phyloP scores from a whole-genome alignment of 805 yeast species.

The Candida sphagnicola region DNA sequence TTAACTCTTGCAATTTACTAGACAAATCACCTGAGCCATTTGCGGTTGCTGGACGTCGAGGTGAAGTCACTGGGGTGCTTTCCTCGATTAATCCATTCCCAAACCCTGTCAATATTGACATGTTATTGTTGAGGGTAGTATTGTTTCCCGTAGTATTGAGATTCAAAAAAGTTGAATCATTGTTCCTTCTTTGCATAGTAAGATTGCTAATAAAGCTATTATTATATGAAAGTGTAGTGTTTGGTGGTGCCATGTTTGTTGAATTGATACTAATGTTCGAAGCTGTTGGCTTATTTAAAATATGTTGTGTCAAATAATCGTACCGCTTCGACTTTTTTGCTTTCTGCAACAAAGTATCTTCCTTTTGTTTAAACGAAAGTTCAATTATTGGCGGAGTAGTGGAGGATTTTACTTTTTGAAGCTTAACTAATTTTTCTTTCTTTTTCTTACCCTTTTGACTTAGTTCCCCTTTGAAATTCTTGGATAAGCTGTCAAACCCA shows the following conservation, averaged over 20 bases:
- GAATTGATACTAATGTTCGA: constrained; percentile 1
- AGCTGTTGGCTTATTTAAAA: constrained; percentile 4
- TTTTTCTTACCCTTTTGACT: constrained; percentile 26
- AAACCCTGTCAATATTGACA: constrained; percentile 30
- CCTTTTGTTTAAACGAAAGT: constrained; percentile 17
- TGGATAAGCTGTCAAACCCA: constrained; percentile 19
- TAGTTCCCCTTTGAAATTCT: constrained; percentile 23
- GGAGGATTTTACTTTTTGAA: neutral
- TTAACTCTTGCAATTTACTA: constrained; percentile 20
- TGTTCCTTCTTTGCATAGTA: constrained; percentile 8
- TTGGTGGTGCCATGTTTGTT: neutral
- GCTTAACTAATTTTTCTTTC: constrained; percentile 11
- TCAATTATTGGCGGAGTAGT: constrained; percentile 6
- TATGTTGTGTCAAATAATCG: constrained; percentile 31
- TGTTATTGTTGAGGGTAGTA: constrained; percentile 16
- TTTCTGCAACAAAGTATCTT: constrained; percentile 18
- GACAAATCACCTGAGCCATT: too few species aligned
- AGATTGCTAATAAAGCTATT: constrained; percentile 2
- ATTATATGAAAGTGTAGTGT: neutral
- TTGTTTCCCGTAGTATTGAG: constrained; percentile 11
- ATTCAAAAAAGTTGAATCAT: constrained; percentile 16
- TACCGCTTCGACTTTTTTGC: constrained; percentile 27
- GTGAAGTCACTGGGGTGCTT: constrained; percentile 34
- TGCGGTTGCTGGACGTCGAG: constrained; percentile 11
- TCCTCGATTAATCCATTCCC: constrained; percentile 36